A percentile compares a stretch with the other conserved stretches of the same genome.
Evolutionary conservation across 371 early-diverging fungal genomes (phyloP).

Genomic region (Apophysomyces trapeziformis): DNA sequence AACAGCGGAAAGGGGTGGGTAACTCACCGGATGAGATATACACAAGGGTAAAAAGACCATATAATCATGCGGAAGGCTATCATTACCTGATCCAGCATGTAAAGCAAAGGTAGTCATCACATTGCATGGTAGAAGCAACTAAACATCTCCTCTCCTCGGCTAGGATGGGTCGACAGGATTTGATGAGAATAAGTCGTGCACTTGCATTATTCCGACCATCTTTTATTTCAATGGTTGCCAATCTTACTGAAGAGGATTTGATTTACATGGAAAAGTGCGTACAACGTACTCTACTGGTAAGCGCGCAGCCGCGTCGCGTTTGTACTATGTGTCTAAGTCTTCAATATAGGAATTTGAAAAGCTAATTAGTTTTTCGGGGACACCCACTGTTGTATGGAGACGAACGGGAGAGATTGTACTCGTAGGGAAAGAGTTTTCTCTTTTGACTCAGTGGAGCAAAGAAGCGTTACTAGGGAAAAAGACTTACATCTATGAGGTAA

Average conservation of each 20-base stretch:
- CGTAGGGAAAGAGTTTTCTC: constrained; percentile 90
- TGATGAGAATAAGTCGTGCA: constrained; percentile 79
- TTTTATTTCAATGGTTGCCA: constrained; percentile 82
- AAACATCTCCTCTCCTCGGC: constrained; percentile 16
- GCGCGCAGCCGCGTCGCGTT: background rate
- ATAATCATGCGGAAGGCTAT: constrained; percentile 83
- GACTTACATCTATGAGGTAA: constrained; percentile 79
- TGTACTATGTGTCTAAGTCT: background rate
- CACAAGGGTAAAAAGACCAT: constrained; percentile 69
- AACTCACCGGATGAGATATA: constrained; percentile 69
- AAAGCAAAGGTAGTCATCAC: constrained; percentile 57
- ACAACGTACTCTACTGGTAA: constrained; percentile 48
- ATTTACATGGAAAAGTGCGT: constrained; percentile 90
- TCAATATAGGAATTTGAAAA: constrained; percentile 81
- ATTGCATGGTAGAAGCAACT: constrained; percentile 41
- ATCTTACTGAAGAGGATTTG: constrained; percentile 82
- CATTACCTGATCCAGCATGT: constrained; percentile 75
- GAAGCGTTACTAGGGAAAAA: constrained; percentile 73
- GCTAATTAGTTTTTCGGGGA: constrained; percentile 85
- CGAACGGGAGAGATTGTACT: constrained; percentile 89
- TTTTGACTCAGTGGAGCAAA: constrained; percentile 84
- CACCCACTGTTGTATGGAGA: constrained; percentile 93
- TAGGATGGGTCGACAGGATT: constrained; percentile 79
- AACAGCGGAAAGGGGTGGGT: constrained; percentile 35
- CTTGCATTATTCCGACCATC: constrained; percentile 85